A percentile compares a stretch with the other conserved stretches of the same genome.
phyloP scores from a whole-genome alignment of 805 yeast genomes.

The Clavispora vitiphila region DNA sequence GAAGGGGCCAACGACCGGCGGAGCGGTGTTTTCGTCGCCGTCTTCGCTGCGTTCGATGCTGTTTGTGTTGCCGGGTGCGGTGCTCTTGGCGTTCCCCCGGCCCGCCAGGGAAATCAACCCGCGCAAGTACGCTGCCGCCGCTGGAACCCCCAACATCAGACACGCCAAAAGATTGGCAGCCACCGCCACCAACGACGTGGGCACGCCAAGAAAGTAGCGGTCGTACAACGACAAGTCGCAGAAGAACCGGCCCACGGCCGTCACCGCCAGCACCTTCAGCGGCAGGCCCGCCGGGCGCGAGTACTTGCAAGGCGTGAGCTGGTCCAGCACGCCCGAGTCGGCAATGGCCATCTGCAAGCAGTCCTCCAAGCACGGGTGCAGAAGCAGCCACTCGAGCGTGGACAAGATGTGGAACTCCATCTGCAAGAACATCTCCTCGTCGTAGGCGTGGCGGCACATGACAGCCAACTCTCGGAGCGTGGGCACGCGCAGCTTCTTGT shows the following conservation, averaged over 20 bases:
- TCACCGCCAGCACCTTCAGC: conserved; percentile 44
- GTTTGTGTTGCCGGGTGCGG: no score
- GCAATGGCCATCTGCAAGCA: conserved; percentile 40
- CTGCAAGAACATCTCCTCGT: conserved; percentile 46
- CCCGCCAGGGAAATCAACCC: conserved; percentile 5
- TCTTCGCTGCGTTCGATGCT: not conserved
- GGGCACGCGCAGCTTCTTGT: conserved; percentile 55
- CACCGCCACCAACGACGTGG: conserved; percentile 43
- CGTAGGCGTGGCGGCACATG: conserved; percentile 58
- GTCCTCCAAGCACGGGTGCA: conserved; percentile 49
- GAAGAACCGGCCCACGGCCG: conserved; percentile 50
- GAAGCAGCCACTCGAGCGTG: conserved; percentile 41
- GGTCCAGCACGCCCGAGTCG: conserved; percentile 25
- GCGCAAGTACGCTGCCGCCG: conserved; percentile 24
- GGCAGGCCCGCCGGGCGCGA: conserved; percentile 16
- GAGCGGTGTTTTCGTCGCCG: conserved; percentile 38
- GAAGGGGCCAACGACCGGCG: conserved; percentile 43
- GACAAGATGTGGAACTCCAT: conserved; percentile 41
- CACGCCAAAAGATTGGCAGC: conserved; percentile 51
- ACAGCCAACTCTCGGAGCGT: conserved; percentile 47
- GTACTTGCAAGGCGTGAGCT: conserved; percentile 21
- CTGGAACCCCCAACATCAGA: conserved; percentile 45
- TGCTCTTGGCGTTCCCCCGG: not conserved
- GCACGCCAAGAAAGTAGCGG: conserved; percentile 41
- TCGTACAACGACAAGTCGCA: conserved; percentile 52